phyloP scores from a whole-genome alignment of 139 green algal species.

The Chlamydomonas applanata region DNA sequence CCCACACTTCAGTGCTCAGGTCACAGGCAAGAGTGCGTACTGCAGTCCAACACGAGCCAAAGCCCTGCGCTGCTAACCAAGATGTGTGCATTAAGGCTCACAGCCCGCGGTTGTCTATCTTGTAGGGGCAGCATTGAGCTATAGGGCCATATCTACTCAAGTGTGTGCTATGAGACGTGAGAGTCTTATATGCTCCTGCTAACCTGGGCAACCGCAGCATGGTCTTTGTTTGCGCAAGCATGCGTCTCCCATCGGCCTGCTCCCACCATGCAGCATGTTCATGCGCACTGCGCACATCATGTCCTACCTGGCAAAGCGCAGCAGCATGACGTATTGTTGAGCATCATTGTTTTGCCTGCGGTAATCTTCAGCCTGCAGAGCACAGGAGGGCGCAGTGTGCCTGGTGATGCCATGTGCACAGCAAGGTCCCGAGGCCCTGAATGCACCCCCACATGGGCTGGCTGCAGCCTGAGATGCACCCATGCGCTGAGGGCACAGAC shows the following conservation, averaged over 20 bases:
- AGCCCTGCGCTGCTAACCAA: not conserved
- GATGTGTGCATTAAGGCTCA: not conserved
- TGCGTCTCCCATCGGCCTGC: too few species aligned
- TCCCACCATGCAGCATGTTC: too few species aligned
- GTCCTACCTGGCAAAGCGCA: constrained; percentile 68
- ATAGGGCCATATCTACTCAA: not conserved
- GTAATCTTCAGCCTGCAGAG: constrained; percentile 63
- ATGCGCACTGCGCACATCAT: not conserved
- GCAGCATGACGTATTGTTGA: constrained; percentile 82
- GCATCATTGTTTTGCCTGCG: constrained; percentile 50
- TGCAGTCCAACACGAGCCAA: not conserved
- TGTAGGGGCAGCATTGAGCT: not conserved
- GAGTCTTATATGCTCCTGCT: too few species aligned
- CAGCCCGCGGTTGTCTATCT: not conserved
- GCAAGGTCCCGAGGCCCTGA: not conserved
- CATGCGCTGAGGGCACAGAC: too few species aligned
- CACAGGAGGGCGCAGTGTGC: too few species aligned
- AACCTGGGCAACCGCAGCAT: too few species aligned
- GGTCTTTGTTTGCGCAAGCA: too few species aligned
- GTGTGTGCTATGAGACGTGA: too few species aligned
- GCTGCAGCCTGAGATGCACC: not conserved
- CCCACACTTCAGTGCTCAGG: too few species aligned
- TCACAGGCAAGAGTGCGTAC: too few species aligned
- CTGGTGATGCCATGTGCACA: too few species aligned
- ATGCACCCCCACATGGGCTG: too few species aligned